These are phyloP conservation scores for Ceratocystis huliohia DNA, from an alignment of 2,329 filamentous ascomycete species.

Conservation along the genomic window DNA sequence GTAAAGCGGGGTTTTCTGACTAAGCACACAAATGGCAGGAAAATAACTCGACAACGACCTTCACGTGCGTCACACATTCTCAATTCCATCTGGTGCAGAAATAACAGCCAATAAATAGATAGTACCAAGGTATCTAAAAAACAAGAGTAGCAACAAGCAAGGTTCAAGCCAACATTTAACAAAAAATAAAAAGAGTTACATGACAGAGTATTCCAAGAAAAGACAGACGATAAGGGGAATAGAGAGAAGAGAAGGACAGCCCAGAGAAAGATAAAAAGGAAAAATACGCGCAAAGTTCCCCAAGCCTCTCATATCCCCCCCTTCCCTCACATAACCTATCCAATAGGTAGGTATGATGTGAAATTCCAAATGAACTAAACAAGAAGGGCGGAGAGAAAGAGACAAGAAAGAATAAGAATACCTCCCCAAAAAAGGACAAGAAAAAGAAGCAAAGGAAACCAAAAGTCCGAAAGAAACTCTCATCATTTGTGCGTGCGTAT, in stretches of 20 bases:
- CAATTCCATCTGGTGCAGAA: neutral
- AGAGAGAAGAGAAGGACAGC: conserved; percentile 7
- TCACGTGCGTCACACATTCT: neutral
- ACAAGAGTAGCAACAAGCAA: neutral
- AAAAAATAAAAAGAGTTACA: conserved; percentile 7
- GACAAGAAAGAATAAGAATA: conserved; percentile 6
- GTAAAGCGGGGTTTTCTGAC: neutral
- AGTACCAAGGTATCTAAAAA: conserved; percentile 14
- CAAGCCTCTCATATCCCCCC: too few relatives aligned
- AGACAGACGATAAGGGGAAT: neutral
- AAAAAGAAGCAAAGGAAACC: neutral
- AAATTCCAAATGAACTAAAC: conserved; percentile 1
- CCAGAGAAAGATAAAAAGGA: conserved; percentile 7
- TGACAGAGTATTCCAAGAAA: conserved; percentile 11
- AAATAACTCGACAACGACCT: neutral
- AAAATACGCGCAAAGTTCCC: neutral
- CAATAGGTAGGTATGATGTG: neutral
- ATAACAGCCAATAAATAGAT: neutral
- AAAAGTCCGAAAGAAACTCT: conserved; percentile 6
- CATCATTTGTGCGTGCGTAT: neutral
- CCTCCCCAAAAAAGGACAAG: neutral
- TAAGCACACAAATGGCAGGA: neutral
- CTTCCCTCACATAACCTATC: neutral
- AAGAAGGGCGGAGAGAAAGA: conserved; percentile 6
- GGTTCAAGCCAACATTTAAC: conserved; percentile 6